Base-by-base conservation (phyloP, 495 filamentous ascomycete species). In the Trichoderma asperelloides region DNA sequence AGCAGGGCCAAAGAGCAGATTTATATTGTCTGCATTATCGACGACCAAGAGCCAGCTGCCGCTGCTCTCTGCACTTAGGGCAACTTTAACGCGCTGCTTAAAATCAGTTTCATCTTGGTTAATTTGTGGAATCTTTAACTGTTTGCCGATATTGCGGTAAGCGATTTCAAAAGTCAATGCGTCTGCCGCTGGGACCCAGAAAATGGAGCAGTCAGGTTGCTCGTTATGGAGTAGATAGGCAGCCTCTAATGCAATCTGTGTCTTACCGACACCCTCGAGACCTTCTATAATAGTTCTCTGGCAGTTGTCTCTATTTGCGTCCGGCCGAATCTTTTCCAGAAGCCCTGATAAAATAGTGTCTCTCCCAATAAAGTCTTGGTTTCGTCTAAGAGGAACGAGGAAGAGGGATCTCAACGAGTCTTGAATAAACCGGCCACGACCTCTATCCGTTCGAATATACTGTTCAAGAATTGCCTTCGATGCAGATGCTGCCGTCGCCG, bases 21-120 rank as follows among this genome's bases (percentile, higher is more conserved):
- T 69, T 18, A 69, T 62, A 72, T 85, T 78, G 69, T 86, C 82
- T 25, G 78, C 81, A 63, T 82, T 85, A 70, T 87, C 84, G 62
- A 85, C 69, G 49, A 85, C 73, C 28, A 86, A 66, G n/a, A 86
- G 69, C 82, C 81, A 87, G 2, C 51, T 70, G 5, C 75, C 77
- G 43, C 71, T 74, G 0, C 72, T 63, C 6, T 72, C 66, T 23
- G 75, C 39, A 30, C 71, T 67, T 8, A 85, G 70, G 67, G 73
- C 78, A 3, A 68, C 45, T 27, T 71, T 69, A 0, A 82, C 73
- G 3, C 81, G 70, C 21, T 63, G n/a, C 16, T 82, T 74, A 2
- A 78, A 68, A 66, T 81, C 72, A n/a, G 70, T 70, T 13, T 18
- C 16, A 16, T 30, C 55, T 16, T 30, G 2, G 11, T 21, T 12